Evolutionary conservation across 441 rosid species (phyloP), one percentile per base, ranked within the genome.

Genomic region (Jatropha podagrica): DNA sequence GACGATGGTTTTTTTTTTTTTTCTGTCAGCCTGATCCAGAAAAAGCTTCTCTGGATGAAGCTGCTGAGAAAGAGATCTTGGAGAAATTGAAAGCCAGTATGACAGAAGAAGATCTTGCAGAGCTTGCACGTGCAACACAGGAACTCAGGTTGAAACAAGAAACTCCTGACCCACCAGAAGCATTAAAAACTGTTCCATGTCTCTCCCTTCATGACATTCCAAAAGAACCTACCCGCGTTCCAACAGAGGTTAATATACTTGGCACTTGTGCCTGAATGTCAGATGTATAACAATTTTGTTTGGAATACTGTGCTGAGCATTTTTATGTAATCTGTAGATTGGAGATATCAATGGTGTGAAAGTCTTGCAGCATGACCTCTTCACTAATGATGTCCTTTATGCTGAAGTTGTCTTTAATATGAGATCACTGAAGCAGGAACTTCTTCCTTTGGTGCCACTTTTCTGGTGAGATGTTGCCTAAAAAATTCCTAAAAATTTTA

Each of bases 111-210:
- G 97, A 91, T 86, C 92, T 90, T 72, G 92, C 94, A 20, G 95
- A 93, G 82, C 85, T 91, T 68, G 91, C 89, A 5, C 91, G 89
- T 74, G 91, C 97, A 13, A 95, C 99, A 13, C 88, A 89, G 78
- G 97, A 91, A 82, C 87, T 91, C 78, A 88, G 86, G 74, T 76
- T 90, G 84, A 93, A 87, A 83, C 98, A 93, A 83, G 98, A 93
- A 86, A 93, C 97, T 78, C 99, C 97, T 71, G 97, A 95, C 54
- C 87, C 98, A 78, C 95, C 95, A 37, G 95, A 93, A 86, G 97
- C 96, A 70, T 79, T 93, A 74, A 89, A 74, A 86, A 71, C 86
- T 70, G 95, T 95, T 74, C 99, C 98, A 48, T 77, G 93, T 85
- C 91, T 95, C 38, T 88, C 85, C 56, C 83, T 95, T 54, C 63